Evolutionary conservation across 2,329 filamentous ascomycete species (phyloP), one percentile per base, ranked within the genome.

Genomic region (Tolypocladium inflatum): DNA sequence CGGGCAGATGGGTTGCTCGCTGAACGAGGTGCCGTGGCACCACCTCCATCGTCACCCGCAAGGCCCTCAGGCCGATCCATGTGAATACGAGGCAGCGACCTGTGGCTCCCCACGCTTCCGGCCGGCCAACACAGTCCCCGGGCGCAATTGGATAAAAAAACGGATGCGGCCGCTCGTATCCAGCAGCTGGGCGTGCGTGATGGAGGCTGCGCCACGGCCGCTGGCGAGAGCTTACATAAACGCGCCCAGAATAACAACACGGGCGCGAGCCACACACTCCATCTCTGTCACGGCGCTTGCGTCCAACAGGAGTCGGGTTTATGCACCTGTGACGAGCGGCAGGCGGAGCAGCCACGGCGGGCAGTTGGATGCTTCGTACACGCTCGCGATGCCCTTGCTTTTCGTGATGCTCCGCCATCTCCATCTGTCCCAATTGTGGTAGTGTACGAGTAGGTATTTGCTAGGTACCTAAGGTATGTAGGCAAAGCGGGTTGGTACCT

Each of bases 131-230:
- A 4, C 48, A 15, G 11, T 23, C 42, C n/a, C n/a, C 1, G 11
- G 21, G 6, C 35, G 21, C 35, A 8, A 30, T 55, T 55, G 38
- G 38, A 21, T 45, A 13, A 2, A 11, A 21, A 26, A 43, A 37
- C 55, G 43, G 55, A 35, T 33, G 42, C 42, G 19, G 55, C 45
- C 37, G 55, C 55, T 56, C 55, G 55, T 56, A 50, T 56, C 55
- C 55, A 51, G 35, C 43, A 15, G 55, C 19, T 30, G 26, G 26
- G 55, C 2, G 54, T 33, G 30, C 9, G 35, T 10, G 19, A 41
- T 41, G 13, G 51, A 54, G 52, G 37, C 52, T 33, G 53, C 42
- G 53, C 53, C 4, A 42, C 37, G 37, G 51, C 51, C 26, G 39
- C 37, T 41, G 10, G 53, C 15, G 38, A 11, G 53, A 33, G 38